phyloP scores from a whole-genome alignment of 495 filamentous ascomycete genomes.

The Xylaria scruposa region DNA sequence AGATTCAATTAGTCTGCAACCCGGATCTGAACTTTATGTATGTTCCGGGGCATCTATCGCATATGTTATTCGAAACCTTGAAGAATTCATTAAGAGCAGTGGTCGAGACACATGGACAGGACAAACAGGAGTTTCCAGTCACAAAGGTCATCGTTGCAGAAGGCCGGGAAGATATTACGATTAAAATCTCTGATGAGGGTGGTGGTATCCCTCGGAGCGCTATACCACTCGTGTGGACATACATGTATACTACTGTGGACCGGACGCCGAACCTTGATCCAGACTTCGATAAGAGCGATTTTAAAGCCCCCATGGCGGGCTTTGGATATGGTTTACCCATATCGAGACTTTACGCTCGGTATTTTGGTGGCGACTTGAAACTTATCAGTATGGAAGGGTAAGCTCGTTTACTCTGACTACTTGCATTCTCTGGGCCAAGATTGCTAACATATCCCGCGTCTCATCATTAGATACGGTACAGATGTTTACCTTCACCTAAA shows the following conservation, averaged over 20 bases:
- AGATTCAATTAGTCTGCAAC: conserved; percentile 94
- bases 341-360: conserved; percentile 89
- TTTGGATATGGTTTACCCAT: conserved; percentile 97
- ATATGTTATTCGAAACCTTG: conserved; percentile 99
- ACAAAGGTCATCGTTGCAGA: conserved; percentile 97
- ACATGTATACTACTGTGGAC: conserved; percentile 99
- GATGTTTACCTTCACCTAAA: conserved; percentile 99
- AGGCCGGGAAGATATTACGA: conserved; percentile 97
- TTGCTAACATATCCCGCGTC: conserved; percentile 21
- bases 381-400: conserved; percentile 99
- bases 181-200: conserved; percentile 96
- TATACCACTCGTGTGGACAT: conserved; percentile 98
- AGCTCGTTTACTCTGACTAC: conserved; percentile 40
- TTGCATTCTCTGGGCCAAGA: neutral
- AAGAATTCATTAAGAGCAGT: conserved; percentile 98
- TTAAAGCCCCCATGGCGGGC: conserved; percentile 98
- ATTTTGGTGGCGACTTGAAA: conserved; percentile 97
- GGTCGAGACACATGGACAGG: conserved; percentile 92
- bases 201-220: conserved; percentile 90
- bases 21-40: conserved; percentile 98
- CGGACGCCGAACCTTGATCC: conserved; percentile 93
- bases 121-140: conserved; percentile 93
- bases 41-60: conserved; percentile 93
- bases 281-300: conserved; percentile 98
- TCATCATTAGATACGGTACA: conserved; percentile 79